These are phyloP conservation scores for Phytomonas sp. DNA, from an alignment of 208 protist species.

Conservation along the genomic window DNA sequence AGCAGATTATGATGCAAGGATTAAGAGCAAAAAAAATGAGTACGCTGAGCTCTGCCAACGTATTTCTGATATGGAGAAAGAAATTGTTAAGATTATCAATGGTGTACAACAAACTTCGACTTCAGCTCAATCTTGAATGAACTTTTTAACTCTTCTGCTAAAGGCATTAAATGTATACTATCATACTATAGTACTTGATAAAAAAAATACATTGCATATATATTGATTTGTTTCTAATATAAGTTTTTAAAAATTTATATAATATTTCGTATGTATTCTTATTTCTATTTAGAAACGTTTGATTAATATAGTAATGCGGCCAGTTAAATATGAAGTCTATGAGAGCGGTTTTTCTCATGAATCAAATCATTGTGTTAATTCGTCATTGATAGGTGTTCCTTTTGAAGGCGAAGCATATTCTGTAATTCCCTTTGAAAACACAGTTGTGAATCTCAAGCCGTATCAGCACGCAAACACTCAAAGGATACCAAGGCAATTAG, in stretches of 20 bases:
- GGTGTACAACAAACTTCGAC: constrained; percentile 20
- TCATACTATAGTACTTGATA: neutral
- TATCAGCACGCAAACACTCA: neutral
- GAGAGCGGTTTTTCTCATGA: neutral
- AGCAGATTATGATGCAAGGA: constrained; percentile 43
- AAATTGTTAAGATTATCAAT: constrained; percentile 61
- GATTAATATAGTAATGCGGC: neutral
- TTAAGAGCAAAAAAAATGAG: constrained; percentile 48
- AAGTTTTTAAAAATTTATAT: constrained; percentile 4
- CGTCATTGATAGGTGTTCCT: neutral
- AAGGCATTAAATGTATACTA: constrained; percentile 15
- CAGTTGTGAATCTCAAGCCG: neutral
- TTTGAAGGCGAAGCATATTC: neutral
- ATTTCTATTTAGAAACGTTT: neutral
- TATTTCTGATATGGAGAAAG: constrained; percentile 76
- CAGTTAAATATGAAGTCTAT: neutral
- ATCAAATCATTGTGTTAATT: neutral
- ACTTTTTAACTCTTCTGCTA: neutral
- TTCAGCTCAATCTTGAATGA: neutral
- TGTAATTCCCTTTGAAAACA: neutral
- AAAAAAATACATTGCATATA: neutral
- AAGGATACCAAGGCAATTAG: neutral
- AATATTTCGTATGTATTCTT: constrained; percentile 4
- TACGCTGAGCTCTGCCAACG: constrained; percentile 49
- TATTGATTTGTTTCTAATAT: neutral